Conservation (phyloP, 768 basidiomycete genomes). For the Kockovaella imperatae region DNA sequence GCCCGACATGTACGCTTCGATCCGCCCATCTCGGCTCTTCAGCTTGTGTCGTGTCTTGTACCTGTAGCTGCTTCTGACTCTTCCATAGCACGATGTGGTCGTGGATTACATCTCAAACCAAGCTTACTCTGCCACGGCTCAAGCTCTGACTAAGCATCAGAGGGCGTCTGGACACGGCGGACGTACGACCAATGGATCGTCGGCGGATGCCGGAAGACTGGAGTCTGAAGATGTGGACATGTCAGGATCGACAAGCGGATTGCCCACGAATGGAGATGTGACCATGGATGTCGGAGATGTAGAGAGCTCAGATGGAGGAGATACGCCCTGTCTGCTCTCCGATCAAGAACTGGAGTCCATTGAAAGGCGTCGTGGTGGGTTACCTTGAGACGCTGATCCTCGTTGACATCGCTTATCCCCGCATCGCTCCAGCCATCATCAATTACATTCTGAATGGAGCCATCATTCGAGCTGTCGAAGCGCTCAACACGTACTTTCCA, state of each 20-base stretch:
- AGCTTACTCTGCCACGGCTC: constrained; percentile 31
- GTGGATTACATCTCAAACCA: constrained; percentile 29
- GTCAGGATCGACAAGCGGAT: neutral
- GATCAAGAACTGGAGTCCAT: constrained; percentile 11
- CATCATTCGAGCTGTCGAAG: constrained; percentile 61
- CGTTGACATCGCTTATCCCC: neutral
- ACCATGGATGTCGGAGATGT: neutral
- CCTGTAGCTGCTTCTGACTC: neutral
- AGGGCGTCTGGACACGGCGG: neutral
- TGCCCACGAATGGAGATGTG: neutral
- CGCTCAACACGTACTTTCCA: constrained; percentile 68
- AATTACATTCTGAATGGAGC: constrained; percentile 63
- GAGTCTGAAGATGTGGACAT: neutral
- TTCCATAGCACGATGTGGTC: constrained; percentile 28
- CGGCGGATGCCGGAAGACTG: no score
- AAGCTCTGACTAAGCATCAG: constrained; percentile 7
- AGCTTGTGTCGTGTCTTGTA: no score
- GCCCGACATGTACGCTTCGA: no score
- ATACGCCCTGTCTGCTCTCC: constrained; percentile 5
- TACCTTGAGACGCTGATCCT: no score
- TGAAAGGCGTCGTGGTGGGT: constrained; percentile 20
- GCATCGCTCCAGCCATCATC: constrained; percentile 56
- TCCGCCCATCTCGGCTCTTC: no score
- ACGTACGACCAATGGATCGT: neutral
- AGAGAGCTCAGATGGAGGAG: neutral